A percentile compares a stretch with the other conserved stretches of the same genome.
Evolutionary conservation across 2,329 filamentous ascomycete genomes (phyloP).

Genomic region (Parafenestella ontariensis): DNA sequence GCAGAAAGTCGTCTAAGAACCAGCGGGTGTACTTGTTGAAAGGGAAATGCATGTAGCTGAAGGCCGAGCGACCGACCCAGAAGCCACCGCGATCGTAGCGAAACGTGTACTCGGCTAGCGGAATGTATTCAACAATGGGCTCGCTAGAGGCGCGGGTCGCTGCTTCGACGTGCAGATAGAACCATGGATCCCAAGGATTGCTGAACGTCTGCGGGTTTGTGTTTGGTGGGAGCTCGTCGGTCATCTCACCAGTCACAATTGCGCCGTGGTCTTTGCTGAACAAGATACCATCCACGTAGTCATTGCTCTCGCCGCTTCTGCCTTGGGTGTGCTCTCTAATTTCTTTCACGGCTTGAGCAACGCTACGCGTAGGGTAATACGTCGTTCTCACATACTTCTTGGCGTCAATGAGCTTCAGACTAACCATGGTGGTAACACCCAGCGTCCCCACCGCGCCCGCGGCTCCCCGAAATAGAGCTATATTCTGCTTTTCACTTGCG

Average conservation of each 20-base stretch:
- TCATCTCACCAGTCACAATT: conserved; percentile 55
- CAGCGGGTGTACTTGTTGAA: conserved; percentile 70
- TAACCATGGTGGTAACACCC: conserved; percentile 68
- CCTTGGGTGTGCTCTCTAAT: conserved; percentile 49
- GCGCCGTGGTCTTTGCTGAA: conserved; percentile 53
- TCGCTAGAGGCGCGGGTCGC: conserved; percentile 41
- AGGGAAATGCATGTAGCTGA: conserved; percentile 68
- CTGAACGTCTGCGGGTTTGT: conserved; percentile 50
- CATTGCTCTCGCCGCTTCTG: conserved; percentile 42
- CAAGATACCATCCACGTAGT: conserved; percentile 61
- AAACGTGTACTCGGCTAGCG: conserved; percentile 72
- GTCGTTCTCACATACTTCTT: conserved; percentile 58
- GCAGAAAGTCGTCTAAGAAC: conserved; percentile 67
- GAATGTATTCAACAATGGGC: conserved; percentile 62
- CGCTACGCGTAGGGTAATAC: conserved; percentile 54
- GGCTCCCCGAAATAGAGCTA: conserved; percentile 70
- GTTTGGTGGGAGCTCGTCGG: conserved; percentile 41
- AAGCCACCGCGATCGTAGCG: conserved; percentile 74
- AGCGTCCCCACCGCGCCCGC: conserved; percentile 71
- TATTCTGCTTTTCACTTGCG: conserved; percentile 61
- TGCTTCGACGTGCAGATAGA: conserved; percentile 57
- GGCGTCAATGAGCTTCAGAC: conserved; percentile 56
- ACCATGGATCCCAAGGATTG: conserved; percentile 58
- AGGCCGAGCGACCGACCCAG: conserved; percentile 70
- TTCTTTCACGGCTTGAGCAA: conserved; percentile 52